Base-by-base conservation (phyloP, 2,329 filamentous ascomycete genomes). In the Cladosporium sp. region DNA sequence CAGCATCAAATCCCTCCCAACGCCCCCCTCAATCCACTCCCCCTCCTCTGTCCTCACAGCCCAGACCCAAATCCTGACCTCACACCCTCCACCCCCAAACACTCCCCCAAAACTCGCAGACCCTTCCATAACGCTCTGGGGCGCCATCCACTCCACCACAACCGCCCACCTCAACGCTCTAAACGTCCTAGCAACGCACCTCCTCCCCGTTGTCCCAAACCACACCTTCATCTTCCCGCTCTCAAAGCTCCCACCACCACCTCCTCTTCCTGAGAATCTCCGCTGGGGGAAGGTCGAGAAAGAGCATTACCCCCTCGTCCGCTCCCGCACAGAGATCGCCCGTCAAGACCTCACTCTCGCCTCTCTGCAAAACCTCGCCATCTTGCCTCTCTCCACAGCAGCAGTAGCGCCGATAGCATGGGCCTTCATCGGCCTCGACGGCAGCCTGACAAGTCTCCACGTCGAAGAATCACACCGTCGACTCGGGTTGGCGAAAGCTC, bases 371-470 rank as follows among this genome's bases (percentile, higher is more conserved):
- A 20, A 72, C 81, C 52, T 69, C 17, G 68, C 65, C 3, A 65
- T 71, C 44, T 70, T 60, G 52, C 58, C 53, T 25, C 78, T 53
- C 1, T 75, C 80, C 17, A 6, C 19, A 1, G 77, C 75, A 1
- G 78, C 73, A 1, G 77, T 80, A 17, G 77, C 73, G 1, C 81
- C 83, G 0, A 72, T 89, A 4, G 83, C 85, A 0, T 90, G 87
- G 87, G 81, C 80, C 0, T 88, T 90, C 55, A 64, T 76, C 72
- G 84, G 83, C 0, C 73, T 80, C 2, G 86, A 89, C 65, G 85
- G 80, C 0, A 84, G 81, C n/a, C 68, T 88, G 15, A 81, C 78
- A 10, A 81, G 80, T 28, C 70, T 88, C 35, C 83, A 87, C 67
- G 84, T 81, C 54, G 84, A 87, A 68, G 75, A 76, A 9, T 70